Conservation (phyloP, 192 early-diverging fungal genomes). For the Gigaspora rosea region DNA sequence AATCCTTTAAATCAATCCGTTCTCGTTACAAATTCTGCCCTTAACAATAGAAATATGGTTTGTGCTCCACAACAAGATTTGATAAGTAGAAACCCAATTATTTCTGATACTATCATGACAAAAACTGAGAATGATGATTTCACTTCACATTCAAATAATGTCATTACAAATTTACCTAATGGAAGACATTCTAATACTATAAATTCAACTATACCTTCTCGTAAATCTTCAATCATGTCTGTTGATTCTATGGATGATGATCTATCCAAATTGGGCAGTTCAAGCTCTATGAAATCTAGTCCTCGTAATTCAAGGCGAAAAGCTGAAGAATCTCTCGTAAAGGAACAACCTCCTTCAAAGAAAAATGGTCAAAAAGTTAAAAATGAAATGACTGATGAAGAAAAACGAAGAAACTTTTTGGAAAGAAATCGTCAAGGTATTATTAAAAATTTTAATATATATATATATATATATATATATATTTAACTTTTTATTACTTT, state of each 20-base stretch:
- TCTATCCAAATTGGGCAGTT: not conserved
- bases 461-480: not conserved
- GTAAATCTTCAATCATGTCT: not conserved
- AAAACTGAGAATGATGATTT: slow-evolving; percentile 29
- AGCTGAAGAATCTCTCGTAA: slow-evolving; percentile 33
- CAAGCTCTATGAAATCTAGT: slow-evolving; percentile 19
- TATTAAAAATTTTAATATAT: slow-evolving; percentile 5
- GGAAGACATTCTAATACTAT: slow-evolving; percentile 1
- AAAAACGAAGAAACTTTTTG: slow-evolving; percentile 79
- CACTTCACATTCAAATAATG: not conserved
- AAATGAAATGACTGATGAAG: slow-evolving; percentile 58
- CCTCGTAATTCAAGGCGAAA: slow-evolving; percentile 35
- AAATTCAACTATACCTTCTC: slow-evolving; percentile 8
- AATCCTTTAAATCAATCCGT: slow-evolving; percentile 10
- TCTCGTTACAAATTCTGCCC: not conserved
- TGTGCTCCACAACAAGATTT: not conserved
- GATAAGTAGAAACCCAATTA: not conserved
- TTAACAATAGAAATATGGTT: not conserved
- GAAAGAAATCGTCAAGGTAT: slow-evolving; percentile 87
- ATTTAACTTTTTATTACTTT: not conserved
- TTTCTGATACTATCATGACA: slow-evolving; percentile 17
- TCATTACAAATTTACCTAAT: slow-evolving; percentile 24
- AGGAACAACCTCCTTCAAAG: slow-evolving; percentile 32
- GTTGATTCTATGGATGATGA: slow-evolving; percentile 30
- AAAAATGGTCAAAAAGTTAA: slow-evolving; percentile 35